Evolutionary conservation across 1,139 yeast genomes (phyloP).

Genomic region (Nadsonia commutata): DNA sequence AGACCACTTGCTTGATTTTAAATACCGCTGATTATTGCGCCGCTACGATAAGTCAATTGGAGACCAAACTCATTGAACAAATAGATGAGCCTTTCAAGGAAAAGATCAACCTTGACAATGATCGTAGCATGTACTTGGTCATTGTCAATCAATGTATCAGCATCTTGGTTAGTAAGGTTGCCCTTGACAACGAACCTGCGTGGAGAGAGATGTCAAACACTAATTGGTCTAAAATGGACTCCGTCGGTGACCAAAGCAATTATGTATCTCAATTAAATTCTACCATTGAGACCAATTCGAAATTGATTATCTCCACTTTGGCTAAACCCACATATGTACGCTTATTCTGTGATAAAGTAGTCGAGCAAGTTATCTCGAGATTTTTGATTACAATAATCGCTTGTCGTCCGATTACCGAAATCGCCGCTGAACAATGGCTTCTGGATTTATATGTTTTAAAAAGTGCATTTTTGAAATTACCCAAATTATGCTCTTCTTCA

Average conservation of each 20-base stretch:
- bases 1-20: slow-evolving; percentile 54
- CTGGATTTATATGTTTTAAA: slow-evolving; percentile 57
- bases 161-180: slow-evolving; percentile 42
- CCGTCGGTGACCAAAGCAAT: slow-evolving; percentile 55
- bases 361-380: slow-evolving; percentile 48
- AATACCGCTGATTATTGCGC: slow-evolving; percentile 87
- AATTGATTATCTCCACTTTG: slow-evolving; percentile 41
- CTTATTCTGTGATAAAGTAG: slow-evolving; percentile 60
- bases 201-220: slow-evolving; percentile 81
- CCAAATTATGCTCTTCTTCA: slow-evolving; percentile 17
- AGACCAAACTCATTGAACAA: slow-evolving; percentile 42
- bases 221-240: slow-evolving; percentile 54
- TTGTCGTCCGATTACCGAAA: slow-evolving; percentile 49
- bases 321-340: slow-evolving; percentile 59
- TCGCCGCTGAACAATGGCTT: slow-evolving; percentile 68
- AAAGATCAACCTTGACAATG: slow-evolving; percentile 35
- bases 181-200: slow-evolving; percentile 46
- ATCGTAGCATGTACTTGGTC: slow-evolving; percentile 41
- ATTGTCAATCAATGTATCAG: slow-evolving; percentile 47
- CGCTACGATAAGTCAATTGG: slow-evolving; percentile 62
- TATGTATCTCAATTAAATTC: slow-evolving; percentile 47
- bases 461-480: slow-evolving; percentile 38
- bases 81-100: slow-evolving; percentile 29
- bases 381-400: slow-evolving; percentile 43
- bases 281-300: slow-evolving; percentile 33